Conservation (phyloP, 2,329 filamentous ascomycete genomes). For the Microdochium paspali region DNA sequence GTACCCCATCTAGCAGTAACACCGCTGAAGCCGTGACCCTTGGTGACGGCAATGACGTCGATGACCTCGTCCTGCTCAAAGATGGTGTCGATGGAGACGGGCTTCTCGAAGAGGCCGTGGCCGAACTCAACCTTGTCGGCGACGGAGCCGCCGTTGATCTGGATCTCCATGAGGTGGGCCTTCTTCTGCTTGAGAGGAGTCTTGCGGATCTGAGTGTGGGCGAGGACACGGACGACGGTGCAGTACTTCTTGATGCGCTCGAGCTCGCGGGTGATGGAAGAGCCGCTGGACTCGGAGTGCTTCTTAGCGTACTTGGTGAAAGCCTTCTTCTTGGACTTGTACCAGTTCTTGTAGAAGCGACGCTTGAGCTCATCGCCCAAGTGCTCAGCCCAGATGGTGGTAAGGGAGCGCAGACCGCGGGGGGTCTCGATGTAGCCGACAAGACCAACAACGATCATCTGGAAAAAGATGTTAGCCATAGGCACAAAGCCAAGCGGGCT, state of each 20-base stretch:
- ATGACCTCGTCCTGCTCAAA: conserved; percentile 99
- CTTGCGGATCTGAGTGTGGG: conserved; percentile 99
- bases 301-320: conserved; percentile 99
- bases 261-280: conserved; percentile 90
- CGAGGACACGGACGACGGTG: conserved; percentile 97
- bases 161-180: conserved; percentile 99
- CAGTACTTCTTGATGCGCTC: conserved; percentile 99
- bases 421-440: conserved; percentile 99
- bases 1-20: conserved; percentile 98
- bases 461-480: conserved; percentile 58
- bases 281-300: conserved; percentile 88
- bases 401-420: conserved; percentile 97
- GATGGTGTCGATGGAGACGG: conserved; percentile 82
- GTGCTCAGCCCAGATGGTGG: conserved; percentile 99
- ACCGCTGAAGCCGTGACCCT: conserved; percentile 98
- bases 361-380: conserved; percentile 97
- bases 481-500: conserved; percentile 69
- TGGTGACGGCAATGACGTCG: conserved; percentile 98
- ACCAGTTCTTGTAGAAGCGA: conserved; percentile 99
- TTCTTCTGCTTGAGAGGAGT: conserved; percentile 99
- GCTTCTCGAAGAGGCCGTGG: conserved; percentile 97
- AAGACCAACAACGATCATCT: conserved; percentile 99
- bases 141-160: conserved; percentile 95
- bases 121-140: conserved; percentile 96
- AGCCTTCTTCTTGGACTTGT: conserved; percentile 99